Evolutionary conservation across 306 rosid genomes (phyloP).

Genomic region (Cicer bijugum): DNA sequence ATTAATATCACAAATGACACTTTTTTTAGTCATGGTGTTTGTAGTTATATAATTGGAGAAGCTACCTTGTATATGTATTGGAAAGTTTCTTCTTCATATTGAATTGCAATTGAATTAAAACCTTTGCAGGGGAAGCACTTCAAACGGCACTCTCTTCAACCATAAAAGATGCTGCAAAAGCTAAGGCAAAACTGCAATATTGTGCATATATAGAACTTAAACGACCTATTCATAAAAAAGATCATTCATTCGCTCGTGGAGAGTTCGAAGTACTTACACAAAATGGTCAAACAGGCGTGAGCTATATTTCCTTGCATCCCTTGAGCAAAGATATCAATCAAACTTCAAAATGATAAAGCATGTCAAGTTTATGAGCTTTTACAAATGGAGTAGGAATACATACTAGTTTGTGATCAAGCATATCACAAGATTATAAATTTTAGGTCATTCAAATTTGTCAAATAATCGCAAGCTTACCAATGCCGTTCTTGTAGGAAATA

Average conservation of each 20-base stretch:
- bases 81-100: background rate
- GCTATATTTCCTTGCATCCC: conserved; percentile 26
- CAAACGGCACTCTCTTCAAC: conserved; percentile 55
- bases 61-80: background rate
- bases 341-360: conserved; percentile 24
- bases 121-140: conserved; percentile 75
- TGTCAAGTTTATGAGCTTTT: conserved; percentile 10
- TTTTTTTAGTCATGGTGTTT: no score
- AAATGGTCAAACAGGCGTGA: conserved; percentile 52
- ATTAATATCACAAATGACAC: no score
- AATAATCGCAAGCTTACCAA: no score
- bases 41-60: background rate
- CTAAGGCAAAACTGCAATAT: conserved; percentile 48
- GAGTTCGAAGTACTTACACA: conserved; percentile 55
- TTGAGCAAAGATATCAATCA: conserved; percentile 5
- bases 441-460: background rate
- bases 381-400: background rate
- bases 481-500: no score
- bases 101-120: conserved; percentile 8
- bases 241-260: conserved; percentile 49
- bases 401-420: background rate
- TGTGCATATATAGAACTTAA: conserved; percentile 68
- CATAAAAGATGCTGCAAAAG: conserved; percentile 50
- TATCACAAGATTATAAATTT: background rate
- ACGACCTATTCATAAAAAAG: conserved; percentile 56